Conservation (phyloP, 305 asterid species). For the Ajuga reptans region DNA sequence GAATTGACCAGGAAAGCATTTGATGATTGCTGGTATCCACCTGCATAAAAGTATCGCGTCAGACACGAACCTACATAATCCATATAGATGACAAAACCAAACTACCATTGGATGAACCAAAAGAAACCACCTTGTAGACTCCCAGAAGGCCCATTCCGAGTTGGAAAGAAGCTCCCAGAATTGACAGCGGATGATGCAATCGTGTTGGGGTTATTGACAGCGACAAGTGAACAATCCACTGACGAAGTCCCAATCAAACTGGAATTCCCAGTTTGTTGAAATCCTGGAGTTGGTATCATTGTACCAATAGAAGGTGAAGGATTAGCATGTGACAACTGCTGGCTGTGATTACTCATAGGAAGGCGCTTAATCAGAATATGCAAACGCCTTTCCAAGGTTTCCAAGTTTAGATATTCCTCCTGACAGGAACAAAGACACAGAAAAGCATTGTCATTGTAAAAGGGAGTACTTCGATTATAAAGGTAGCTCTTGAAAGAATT, state of each 20-base stretch:
- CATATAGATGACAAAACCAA: conserved; percentile 15
- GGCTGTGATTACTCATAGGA: conserved; percentile 53
- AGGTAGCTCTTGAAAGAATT: neutral
- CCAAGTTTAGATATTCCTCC: conserved; percentile 79
- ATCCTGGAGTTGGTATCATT: conserved; percentile 98
- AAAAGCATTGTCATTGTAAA: neutral
- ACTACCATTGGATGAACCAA: conserved; percentile 37
- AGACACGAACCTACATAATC: conserved; percentile 13
- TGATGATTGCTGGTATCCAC: conserved; percentile 66
- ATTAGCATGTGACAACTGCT: conserved; percentile 56
- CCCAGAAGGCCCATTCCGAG: conserved; percentile 45
- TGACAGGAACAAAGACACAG: conserved; percentile 26
- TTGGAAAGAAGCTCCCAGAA: conserved; percentile 54
- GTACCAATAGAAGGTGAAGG: conserved; percentile 61
- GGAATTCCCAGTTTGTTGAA: conserved; percentile 62
- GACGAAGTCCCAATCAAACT: conserved; percentile 45
- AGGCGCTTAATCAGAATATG: conserved; percentile 44
- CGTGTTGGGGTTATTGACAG: conserved; percentile 38
- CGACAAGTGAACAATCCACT: conserved; percentile 46
- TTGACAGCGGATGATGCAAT: conserved; percentile 47
- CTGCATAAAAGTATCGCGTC: conserved; percentile 42
- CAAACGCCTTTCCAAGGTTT: conserved; percentile 73
- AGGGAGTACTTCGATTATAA: conserved; percentile 13
- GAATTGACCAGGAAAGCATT: conserved; percentile 49
- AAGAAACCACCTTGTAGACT: conserved; percentile 40